Conservation (phyloP, 2,329 filamentous ascomycete species). For the Nemania sp. region DNA sequence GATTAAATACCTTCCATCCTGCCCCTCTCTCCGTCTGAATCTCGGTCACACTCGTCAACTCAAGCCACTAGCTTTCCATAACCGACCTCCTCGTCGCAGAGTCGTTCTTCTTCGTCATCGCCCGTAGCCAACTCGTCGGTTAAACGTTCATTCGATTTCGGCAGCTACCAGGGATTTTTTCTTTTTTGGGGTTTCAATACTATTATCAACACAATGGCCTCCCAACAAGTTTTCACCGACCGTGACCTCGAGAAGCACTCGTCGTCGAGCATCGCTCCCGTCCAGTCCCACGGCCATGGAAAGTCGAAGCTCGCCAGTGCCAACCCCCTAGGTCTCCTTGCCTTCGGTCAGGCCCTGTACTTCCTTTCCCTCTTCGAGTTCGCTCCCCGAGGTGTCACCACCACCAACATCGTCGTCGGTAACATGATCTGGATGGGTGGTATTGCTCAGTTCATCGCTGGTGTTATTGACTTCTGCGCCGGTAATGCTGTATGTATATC, state of each 20-base stretch:
- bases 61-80: slow-evolving; percentile 21
- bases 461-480: slow-evolving; percentile 44
- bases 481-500: slow-evolving; percentile 44
- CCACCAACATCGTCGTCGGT: slow-evolving; percentile 50
- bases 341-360: slow-evolving; percentile 53
- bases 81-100: slow-evolving; percentile 39
- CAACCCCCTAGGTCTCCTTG: slow-evolving; percentile 52
- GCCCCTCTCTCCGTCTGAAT: slow-evolving; percentile 32
- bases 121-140: slow-evolving; percentile 34
- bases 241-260: slow-evolving; percentile 44
- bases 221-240: slow-evolving; percentile 41
- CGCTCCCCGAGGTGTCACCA: slow-evolving; percentile 39
- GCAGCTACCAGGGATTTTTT: slow-evolving; percentile 32
- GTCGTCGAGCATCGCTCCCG: slow-evolving; percentile 35
- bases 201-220: slow-evolving; percentile 34
- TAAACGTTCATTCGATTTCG: slow-evolving; percentile 12
- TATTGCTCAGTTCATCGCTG: slow-evolving; percentile 46
- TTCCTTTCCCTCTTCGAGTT: slow-evolving; percentile 45
- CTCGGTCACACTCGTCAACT: slow-evolving; percentile 31
- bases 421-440: slow-evolving; percentile 55
- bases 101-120: slow-evolving; percentile 33
- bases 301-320: slow-evolving; percentile 44
- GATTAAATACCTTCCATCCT: slow-evolving; percentile 39
- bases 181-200: slow-evolving; percentile 6
- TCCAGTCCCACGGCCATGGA: slow-evolving; percentile 31